These are phyloP conservation scores for Leavenworthia alabamica DNA, from an alignment of 345 rosid species.

Conservation along the genomic window DNA sequence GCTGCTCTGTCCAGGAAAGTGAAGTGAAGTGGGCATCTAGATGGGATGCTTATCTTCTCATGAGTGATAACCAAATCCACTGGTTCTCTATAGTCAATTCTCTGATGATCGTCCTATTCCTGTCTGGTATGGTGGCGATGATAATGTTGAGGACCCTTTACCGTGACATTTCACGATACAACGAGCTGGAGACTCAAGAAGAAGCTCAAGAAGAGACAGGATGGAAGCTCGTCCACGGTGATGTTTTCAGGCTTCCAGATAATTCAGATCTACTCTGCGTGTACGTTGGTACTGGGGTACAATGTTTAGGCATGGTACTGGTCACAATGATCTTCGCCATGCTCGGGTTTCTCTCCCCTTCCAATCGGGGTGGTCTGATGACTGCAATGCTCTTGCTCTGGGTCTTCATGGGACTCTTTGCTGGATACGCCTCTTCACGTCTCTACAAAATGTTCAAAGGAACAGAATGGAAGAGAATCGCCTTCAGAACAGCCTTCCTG, in stretches of 20 bases:
- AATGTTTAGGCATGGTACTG: slow-evolving; percentile 66
- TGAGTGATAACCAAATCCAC: slow-evolving; percentile 79
- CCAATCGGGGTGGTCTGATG: slow-evolving; percentile 86
- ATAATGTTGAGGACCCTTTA: slow-evolving; percentile 78
- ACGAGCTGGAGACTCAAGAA: slow-evolving; percentile 79
- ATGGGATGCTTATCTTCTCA: slow-evolving; percentile 84
- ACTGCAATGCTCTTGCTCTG: slow-evolving; percentile 80
- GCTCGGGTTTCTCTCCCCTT: slow-evolving; percentile 81
- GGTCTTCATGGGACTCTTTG: slow-evolving; percentile 86
- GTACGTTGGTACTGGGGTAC: slow-evolving; percentile 76
- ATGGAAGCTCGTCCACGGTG: slow-evolving; percentile 86
- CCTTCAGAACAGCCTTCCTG: slow-evolving; percentile 61
- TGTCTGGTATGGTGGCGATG: slow-evolving; percentile 94
- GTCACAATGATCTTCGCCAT: slow-evolving; percentile 75
- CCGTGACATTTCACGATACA: slow-evolving; percentile 78
- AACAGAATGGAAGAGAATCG: slow-evolving; percentile 67
- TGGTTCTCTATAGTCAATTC: slow-evolving; percentile 85
- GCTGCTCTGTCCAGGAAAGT: slow-evolving; percentile 49
- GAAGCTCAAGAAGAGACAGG: slow-evolving; percentile 94
- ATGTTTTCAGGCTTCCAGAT: slow-evolving; percentile 67
- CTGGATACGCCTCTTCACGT: slow-evolving; percentile 63
- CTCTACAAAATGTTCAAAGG: slow-evolving; percentile 78
- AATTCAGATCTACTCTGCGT: slow-evolving; percentile 67
- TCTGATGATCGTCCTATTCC: slow-evolving; percentile 79
- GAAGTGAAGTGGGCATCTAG: slow-evolving; percentile 90